Evolutionary conservation across 2,329 filamentous ascomycete species (phyloP), one percentile per base, ranked within the genome.

Genomic region (Ceratocystiopsis brevicomis): DNA sequence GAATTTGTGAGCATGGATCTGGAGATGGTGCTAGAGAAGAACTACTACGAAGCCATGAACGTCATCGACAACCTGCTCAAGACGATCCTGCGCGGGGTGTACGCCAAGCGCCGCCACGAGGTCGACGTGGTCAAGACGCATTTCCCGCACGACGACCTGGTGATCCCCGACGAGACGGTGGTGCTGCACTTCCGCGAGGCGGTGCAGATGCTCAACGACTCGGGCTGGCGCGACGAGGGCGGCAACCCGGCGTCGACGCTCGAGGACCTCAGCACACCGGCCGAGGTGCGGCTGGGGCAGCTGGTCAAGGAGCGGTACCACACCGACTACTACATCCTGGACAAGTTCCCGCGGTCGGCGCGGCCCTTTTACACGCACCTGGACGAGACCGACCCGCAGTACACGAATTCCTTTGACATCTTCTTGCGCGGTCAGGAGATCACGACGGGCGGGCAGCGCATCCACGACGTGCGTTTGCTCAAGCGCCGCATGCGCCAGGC

Each of bases 371-470:
- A 95, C 56, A 84, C 87, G 1, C 87, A 93, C 72, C 79, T 79
- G 25, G 83, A 93, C 49, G 71, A 78, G 2, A 66, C 78, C 15
- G 74, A 92, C 53, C 66, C 73, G 13, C 67, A 71, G 33, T 75
- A 77, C 57, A 95, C 87, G 41, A 93, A 93, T 57, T 93, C 87
- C 0, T 95, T 94, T 53, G 87, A 95, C 57, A 92, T 95, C 45
- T 95, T 95, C 62, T 71, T 94, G 38, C 80, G 87, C 30, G 87
- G 87, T 0, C 87, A 95, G 55, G 87, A 95, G 58, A 90, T 95
- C 45, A 77, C 88, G 39, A 88, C 84, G 1, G 87, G 87, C 52
- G 87, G 87, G 9, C 87, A 95, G 60, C 85, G 87, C 72, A 92
- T 95, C 49, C 82, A 95, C 57, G 78, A 90, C 48, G 71, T 81